A percentile compares a stretch with the other conserved stretches of the same genome.
Evolutionary conservation across 176 grass and related monocot genomes (phyloP).

Genomic region (Dactylis glomerata): DNA sequence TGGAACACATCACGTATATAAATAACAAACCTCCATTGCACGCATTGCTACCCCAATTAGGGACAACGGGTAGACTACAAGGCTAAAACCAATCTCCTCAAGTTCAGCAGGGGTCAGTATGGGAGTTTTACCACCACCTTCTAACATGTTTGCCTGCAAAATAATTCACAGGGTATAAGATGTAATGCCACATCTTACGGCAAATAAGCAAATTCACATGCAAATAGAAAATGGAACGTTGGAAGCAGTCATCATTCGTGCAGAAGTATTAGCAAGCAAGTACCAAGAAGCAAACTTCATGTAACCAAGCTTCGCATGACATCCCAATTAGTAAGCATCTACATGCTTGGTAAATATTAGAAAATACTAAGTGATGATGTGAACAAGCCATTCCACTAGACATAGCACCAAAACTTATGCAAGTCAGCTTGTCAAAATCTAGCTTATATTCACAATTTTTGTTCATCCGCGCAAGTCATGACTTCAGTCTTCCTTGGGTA

Average conservation of each 20-base stretch:
- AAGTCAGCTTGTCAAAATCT: background rate
- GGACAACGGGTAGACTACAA: slow-evolving; percentile 80
- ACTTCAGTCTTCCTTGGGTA: background rate
- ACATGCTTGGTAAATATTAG: background rate
- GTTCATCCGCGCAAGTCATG: background rate
- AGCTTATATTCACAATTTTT: background rate
- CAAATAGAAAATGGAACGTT: background rate
- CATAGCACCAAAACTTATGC: background rate
- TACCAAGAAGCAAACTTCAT: background rate
- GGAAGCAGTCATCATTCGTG: background rate
- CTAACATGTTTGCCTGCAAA: slow-evolving; percentile 90
- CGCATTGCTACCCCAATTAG: slow-evolving; percentile 91
- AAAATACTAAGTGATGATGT: background rate
- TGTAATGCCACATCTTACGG: background rate
- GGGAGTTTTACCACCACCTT: slow-evolving; percentile 96
- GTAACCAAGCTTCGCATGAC: background rate
- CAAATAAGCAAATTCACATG: background rate
- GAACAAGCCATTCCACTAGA: slow-evolving; percentile 6
- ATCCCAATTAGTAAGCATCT: background rate
- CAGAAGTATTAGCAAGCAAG: background rate
- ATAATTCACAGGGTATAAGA: slow-evolving; percentile 18
- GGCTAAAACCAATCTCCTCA: slow-evolving; percentile 73
- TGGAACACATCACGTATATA: background rate
- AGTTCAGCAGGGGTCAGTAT: slow-evolving; percentile 83
- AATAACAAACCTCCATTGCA: slow-evolving; percentile 81